Conservation (phyloP, 1,284 basidiomycete genomes). For the Leccinum ambiguum region DNA sequence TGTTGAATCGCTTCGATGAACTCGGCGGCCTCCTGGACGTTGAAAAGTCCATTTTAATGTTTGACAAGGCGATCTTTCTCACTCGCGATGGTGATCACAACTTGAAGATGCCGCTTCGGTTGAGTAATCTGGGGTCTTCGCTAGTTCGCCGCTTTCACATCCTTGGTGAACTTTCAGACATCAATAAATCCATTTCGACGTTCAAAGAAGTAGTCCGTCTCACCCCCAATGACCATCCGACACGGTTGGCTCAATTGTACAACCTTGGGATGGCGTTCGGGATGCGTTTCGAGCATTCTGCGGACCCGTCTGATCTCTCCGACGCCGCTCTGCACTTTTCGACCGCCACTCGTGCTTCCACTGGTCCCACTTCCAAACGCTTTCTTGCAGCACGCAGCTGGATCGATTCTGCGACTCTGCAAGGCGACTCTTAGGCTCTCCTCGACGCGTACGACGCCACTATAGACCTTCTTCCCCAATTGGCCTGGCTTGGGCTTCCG, state of each 20-base stretch:
- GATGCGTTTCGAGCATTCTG: neutral
- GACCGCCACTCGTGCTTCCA: neutral
- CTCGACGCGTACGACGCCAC: neutral
- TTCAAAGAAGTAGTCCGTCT: neutral
- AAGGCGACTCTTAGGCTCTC: neutral
- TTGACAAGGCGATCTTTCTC: neutral
- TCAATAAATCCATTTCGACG: neutral
- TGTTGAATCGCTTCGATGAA: neutral
- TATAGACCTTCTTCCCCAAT: constrained; percentile 5
- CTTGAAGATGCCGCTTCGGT: neutral
- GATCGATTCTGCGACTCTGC: neutral
- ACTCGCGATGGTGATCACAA: neutral
- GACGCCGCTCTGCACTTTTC: neutral
- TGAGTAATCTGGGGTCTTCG: neutral
- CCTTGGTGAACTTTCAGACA: neutral
- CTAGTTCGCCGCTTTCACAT: neutral
- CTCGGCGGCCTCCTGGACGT: neutral
- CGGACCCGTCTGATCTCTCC: neutral
- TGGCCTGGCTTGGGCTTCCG: constrained; percentile 10
- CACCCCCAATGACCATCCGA: neutral
- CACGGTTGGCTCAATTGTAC: neutral
- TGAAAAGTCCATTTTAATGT: neutral
- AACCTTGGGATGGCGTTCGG: neutral
- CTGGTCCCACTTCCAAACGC: neutral
- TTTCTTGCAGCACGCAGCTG: neutral